Percentiles rank a stretch among this genome's conserved stretches.
phyloP scores from a whole-genome alignment of 2,329 filamentous ascomycete species.

The Fusarium siculi region DNA sequence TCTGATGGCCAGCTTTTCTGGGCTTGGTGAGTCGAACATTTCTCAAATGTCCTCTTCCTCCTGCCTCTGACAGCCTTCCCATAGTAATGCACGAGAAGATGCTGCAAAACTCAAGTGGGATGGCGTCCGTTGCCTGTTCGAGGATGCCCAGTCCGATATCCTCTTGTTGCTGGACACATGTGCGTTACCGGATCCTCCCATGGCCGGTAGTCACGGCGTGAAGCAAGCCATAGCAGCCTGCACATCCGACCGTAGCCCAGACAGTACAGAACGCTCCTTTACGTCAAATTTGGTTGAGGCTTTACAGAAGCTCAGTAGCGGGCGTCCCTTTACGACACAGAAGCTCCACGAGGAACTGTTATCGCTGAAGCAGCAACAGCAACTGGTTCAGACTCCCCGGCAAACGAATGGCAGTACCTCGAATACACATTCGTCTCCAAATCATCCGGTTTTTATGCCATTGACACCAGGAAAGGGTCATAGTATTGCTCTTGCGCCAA shows the following conservation, averaged over 20 bases:
- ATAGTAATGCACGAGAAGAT: conserved; percentile 66
- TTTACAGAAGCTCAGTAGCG: conserved; percentile 62
- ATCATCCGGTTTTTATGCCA: conserved; percentile 64
- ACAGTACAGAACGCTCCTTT: conserved; percentile 64
- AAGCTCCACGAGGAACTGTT: conserved; percentile 67
- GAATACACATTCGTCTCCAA: conserved; percentile 48
- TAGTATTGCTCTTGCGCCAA: conserved; percentile 62
- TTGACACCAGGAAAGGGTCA: conserved; percentile 65
- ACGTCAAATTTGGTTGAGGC: conserved; percentile 67
- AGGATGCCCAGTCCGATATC: conserved; percentile 72
- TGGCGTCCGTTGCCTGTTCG: conserved; percentile 69
- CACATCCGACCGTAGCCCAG: conserved; percentile 60
- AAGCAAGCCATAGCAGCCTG: conserved; percentile 74
- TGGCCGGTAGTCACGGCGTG: conserved; percentile 63
- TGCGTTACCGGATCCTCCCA: conserved; percentile 61
- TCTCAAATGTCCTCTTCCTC: conserved; percentile 25
- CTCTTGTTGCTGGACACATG: conserved; percentile 72
- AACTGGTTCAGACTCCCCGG: conserved; percentile 54
- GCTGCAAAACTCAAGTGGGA: conserved; percentile 72
- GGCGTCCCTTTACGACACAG: conserved; percentile 66
- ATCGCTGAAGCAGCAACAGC: conserved; percentile 56
- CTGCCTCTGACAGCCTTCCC: conserved; percentile 50
- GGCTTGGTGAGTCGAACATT: conserved; percentile 66
- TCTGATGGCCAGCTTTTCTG: conserved; percentile 71
- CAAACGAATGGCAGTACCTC: conserved; percentile 59